Evolutionary conservation across 139 green algal genomes (phyloP), one percentile per base, ranked within the genome.

Genomic region (Pycnococcus provasolii): DNA sequence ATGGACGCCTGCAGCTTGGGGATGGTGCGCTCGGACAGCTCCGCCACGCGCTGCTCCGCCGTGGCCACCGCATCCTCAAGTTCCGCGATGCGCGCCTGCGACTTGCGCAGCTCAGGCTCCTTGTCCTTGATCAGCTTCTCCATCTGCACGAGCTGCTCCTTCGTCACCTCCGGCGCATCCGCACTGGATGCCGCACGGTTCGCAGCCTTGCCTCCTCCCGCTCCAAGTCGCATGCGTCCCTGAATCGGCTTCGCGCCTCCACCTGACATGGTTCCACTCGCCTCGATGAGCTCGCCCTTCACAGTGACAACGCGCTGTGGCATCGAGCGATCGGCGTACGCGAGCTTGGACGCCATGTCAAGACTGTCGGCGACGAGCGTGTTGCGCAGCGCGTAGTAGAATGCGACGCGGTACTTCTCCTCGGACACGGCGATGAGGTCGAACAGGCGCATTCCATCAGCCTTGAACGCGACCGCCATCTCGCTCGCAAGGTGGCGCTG

Each of bases 221-320:
- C 60, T 41, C 91, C 90, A 4, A 95, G 59, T 46, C 80, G 66
- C 86, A 99, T 96, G 54, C 84, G 81, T 3, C 92, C 92, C 0
- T 83, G 73, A 0, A 66, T 68, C 0, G 88, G 88, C 62, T 80
- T 83, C 15, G 76, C 82, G 41, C 90, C 91, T 39, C 94, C 94
- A 26, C 93, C 93, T 3, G 80, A 88, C 91, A 98, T 96, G n/a
- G 93, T 95, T 47, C 94, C 94, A 9, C 73, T 80, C 77, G 90
- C 82, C 47, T 91, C 87, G 60, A 95, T 90, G 42, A 96, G 74
- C 73, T 90, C 80, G 40, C 90, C 90, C 80, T 88, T 75, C 50
- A 96, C 41, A 3, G 90, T 97, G 43, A 97, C 92, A 0, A 95
- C 89, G 0, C 90, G 77, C 3, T 68, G n/a, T n/a, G n/a, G n/a